phyloP scores from a whole-genome alignment of 345 rosid genomes.

The Limnanthes douglasii region DNA sequence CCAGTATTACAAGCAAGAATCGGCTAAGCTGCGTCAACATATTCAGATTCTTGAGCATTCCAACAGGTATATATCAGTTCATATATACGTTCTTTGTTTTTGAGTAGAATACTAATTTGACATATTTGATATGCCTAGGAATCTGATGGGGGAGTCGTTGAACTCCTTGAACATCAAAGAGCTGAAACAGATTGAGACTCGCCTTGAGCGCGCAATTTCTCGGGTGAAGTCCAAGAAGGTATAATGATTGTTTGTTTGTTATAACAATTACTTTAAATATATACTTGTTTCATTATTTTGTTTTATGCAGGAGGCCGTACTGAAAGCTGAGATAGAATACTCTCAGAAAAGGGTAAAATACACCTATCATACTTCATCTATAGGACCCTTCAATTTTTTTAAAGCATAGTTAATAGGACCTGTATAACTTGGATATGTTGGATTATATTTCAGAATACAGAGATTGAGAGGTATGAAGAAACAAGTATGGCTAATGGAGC shows the following conservation, averaged over 20 bases:
- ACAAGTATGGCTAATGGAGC: constrained; percentile 53
- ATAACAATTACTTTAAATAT: neutral
- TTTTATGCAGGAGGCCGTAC: constrained; percentile 85
- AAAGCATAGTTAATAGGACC: neutral
- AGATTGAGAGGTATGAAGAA: constrained; percentile 71
- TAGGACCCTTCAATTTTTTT: constrained; percentile 8
- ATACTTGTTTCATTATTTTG: constrained; percentile 4
- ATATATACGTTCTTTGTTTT: neutral
- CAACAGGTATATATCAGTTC: constrained; percentile 83
- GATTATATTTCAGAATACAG: constrained; percentile 45
- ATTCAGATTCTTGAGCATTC: constrained; percentile 89
- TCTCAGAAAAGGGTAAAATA: constrained; percentile 86
- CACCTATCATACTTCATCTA: too few species aligned
- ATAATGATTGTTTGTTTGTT: constrained; percentile 1
- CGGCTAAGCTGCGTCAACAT: constrained; percentile 84
- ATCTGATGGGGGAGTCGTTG: constrained; percentile 84
- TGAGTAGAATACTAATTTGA: too few species aligned
- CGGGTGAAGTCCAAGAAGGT: constrained; percentile 98
- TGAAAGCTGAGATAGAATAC: constrained; percentile 87
- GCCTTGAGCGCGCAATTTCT: constrained; percentile 88
- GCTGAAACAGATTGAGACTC: constrained; percentile 87
- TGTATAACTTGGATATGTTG: too few species aligned
- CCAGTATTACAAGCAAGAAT: constrained; percentile 96
- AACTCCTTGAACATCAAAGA: constrained; percentile 72
- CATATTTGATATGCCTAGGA: constrained; percentile 24